Percentiles rank a stretch among this genome's conserved stretches.
phyloP scores from a whole-genome alignment of 129 eudicot genomes.

The Flaveria bidentis region DNA sequence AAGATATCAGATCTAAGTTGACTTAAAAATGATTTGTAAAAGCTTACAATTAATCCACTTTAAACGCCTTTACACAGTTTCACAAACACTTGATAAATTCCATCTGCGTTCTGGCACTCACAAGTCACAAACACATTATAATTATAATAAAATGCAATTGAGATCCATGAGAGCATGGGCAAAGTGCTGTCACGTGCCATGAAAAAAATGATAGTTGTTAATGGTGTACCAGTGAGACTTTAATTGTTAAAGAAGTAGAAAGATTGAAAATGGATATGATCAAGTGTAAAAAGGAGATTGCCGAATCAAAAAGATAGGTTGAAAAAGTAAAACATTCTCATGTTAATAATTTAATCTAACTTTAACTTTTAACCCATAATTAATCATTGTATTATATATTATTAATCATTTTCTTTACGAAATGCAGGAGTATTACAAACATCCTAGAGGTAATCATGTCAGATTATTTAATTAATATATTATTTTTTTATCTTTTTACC shows the following conservation, averaged over 20 bases:
- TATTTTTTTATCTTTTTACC: no score
- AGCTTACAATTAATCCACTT: no score
- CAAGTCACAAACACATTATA: no score
- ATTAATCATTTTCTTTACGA: neutral
- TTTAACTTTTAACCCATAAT: neutral
- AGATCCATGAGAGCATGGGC: slow-evolving; percentile 17
- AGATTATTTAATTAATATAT: no score
- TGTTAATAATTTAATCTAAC: neutral
- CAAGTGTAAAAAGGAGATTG: neutral
- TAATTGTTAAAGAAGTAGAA: neutral
- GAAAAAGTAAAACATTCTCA: slow-evolving; percentile 10
- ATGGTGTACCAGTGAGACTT: slow-evolving; percentile 4
- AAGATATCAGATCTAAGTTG: no score
- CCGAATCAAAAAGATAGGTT: slow-evolving; percentile 18
- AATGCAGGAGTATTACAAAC: no score
- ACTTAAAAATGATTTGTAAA: no score
- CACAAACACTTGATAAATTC: no score
- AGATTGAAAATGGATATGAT: neutral
- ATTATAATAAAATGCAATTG: neutral
- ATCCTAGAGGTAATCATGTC: no score
- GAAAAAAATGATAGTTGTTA: slow-evolving; percentile 11
- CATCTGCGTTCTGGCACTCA: no score
- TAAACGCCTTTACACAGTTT: no score
- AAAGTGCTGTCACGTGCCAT: slow-evolving; percentile 35
- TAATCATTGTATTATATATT: neutral